Evolutionary conservation across 2,329 filamentous ascomycete genomes (phyloP), one percentile per base, ranked within the genome.

Genomic region (Ilyonectria robusta): DNA sequence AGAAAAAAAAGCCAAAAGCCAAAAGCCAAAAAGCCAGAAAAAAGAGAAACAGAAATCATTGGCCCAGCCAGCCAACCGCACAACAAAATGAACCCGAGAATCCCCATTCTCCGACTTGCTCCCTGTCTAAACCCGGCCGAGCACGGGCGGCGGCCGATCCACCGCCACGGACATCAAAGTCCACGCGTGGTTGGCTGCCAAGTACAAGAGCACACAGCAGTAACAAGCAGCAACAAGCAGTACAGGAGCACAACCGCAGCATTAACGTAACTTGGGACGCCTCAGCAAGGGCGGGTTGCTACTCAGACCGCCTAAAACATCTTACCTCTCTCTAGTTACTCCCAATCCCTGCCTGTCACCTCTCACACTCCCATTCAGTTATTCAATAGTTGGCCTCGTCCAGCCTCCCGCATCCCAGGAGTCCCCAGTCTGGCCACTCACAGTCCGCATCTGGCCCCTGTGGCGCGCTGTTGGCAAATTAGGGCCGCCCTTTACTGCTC

Each of bases 381-480:
- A 19, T 31, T 35, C 40, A 42, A 42, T n/a, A 42, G 31, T 33
- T 31, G 47, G 23, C 31, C 48, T 21, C 21, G 29, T 33, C 48
- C 10, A 35, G 50, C 26, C 29, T 56, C 31, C 46, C 46, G 44
- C 59, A 48, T 33, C 59, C 51, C 23, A 17, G 31, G 21, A 48
- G 21, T 33, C 48, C 61, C 55, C 44, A 53, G n/a, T 19, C 50
- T 13, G 19, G 29, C 61, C 61, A 64, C 37, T 59, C 48, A 46
- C 31, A 31, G 15, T 29, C 6, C 56, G 47, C 50, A 47, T 48
- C 10, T 21, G 29, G 31, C 62, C 62, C 62, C 56, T 19, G 61
- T 59, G 62, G 62, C 62, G 15, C 56, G 50, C n/a, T 19, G 62
- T 50, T 55, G 56, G 62, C 56, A 60, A 65, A 65, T 60, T 59